phyloP scores from a whole-genome alignment of 192 early-diverging fungal species.

The Chytriomyces sp. region DNA sequence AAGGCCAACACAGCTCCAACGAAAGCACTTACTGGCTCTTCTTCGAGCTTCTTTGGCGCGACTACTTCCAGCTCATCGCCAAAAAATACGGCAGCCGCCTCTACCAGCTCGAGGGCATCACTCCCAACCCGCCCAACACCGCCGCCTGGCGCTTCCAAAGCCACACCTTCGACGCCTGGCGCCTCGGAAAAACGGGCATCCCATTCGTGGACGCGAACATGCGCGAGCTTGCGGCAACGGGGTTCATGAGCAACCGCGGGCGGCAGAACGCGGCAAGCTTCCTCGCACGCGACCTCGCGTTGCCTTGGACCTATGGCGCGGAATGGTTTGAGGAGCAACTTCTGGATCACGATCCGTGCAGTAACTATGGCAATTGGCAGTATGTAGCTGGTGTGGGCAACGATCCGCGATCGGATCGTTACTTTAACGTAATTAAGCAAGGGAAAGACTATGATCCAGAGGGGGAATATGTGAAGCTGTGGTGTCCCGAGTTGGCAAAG shows the following conservation, averaged over 20 bases:
- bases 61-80: constrained; percentile 40
- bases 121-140: too few species aligned
- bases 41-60: constrained; percentile 49
- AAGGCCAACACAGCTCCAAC: not conserved
- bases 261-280: constrained; percentile 49
- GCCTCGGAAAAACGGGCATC: constrained; percentile 35
- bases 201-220: constrained; percentile 49
- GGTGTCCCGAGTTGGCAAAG: constrained; percentile 38
- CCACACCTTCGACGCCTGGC: constrained; percentile 20
- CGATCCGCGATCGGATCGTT: constrained; percentile 36
- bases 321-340: constrained; percentile 43
- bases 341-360: constrained; percentile 46
- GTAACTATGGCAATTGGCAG: constrained; percentile 53
- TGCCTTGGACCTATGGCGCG: constrained; percentile 42
- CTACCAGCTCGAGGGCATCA: constrained; percentile 8
- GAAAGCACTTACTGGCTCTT: constrained; percentile 40
- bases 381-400: constrained; percentile 49
- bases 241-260: constrained; percentile 40
- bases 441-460: constrained; percentile 46
- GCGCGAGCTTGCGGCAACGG: constrained; percentile 38
- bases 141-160: not conserved
- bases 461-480: constrained; percentile 34
- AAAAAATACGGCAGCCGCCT: constrained; percentile 28
- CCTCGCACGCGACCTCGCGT: constrained; percentile 37
- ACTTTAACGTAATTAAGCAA: constrained; percentile 50